A percentile compares a stretch with the other conserved stretches of the same genome.
Evolutionary conservation across 768 basidiomycete genomes (phyloP).

Genomic region (Candolleomyces efflorescens): DNA sequence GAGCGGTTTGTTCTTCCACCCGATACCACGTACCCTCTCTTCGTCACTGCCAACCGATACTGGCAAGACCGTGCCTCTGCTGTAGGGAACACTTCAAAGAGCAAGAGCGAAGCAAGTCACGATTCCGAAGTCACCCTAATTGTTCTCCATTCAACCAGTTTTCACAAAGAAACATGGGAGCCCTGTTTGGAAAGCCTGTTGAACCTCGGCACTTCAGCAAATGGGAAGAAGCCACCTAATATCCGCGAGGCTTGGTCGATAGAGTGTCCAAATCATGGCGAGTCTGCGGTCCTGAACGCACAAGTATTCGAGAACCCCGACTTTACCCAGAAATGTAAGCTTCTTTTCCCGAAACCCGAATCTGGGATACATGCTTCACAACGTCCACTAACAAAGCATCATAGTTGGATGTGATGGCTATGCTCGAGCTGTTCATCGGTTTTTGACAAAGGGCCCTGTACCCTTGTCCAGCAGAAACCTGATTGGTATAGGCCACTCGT

Average conservation of each 20-base stretch:
- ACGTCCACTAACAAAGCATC: background rate
- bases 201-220: slow-evolving; percentile 16
- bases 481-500: slow-evolving; percentile 64
- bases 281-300: slow-evolving; percentile 52
- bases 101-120: slow-evolving; percentile 25
- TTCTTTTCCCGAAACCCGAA: background rate
- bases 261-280: slow-evolving; percentile 73
- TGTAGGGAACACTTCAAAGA: background rate
- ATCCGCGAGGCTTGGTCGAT: slow-evolving; percentile 61
- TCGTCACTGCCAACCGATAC: slow-evolving; percentile 55
- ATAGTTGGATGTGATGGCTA: slow-evolving; percentile 65
- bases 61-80: slow-evolving; percentile 34
- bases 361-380: background rate
- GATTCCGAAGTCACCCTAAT: slow-evolving; percentile 49
- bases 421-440: slow-evolving; percentile 53
- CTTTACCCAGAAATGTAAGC: slow-evolving; percentile 44
- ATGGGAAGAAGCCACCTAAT: slow-evolving; percentile 22
- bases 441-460: slow-evolving; percentile 38
- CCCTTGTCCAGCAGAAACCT: slow-evolving; percentile 49
- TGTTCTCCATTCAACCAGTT: slow-evolving; percentile 66
- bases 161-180: slow-evolving; percentile 74
- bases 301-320: slow-evolving; percentile 37
- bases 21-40: slow-evolving; percentile 37
- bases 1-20: slow-evolving; percentile 27
- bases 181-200: slow-evolving; percentile 52